Evolutionary conservation across 202 grass and related monocot genomes (phyloP).

Genomic region (Dendrocalamus latiflorus): DNA sequence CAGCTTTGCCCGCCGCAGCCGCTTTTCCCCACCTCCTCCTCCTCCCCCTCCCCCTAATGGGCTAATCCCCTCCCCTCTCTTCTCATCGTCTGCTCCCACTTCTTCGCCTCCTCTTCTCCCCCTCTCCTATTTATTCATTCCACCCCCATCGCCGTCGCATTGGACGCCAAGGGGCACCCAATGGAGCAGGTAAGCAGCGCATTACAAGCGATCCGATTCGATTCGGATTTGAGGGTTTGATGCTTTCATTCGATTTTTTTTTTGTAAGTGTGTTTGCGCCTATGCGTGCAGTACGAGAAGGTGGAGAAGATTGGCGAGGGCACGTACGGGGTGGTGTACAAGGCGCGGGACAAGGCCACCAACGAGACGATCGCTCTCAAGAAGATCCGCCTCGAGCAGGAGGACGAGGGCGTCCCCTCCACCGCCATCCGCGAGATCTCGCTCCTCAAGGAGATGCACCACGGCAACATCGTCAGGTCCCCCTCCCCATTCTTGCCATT

Average conservation of each 20-base stretch:
- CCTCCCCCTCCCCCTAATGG: too few relatives aligned
- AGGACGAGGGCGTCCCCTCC: slow-evolving; percentile 92
- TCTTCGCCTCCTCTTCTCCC: too few relatives aligned
- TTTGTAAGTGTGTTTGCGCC: neutral
- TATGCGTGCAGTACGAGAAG: slow-evolving; percentile 73
- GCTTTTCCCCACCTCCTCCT: slow-evolving; percentile 24
- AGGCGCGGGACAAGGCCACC: slow-evolving; percentile 59
- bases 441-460: slow-evolving; percentile 95
- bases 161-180: neutral
- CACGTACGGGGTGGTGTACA: slow-evolving; percentile 98
- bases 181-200: slow-evolving; percentile 58
- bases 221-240: neutral
- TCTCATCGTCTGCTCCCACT: neutral
- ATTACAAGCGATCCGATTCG: slow-evolving; percentile 20
- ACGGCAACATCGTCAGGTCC: slow-evolving; percentile 93
- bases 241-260: neutral
- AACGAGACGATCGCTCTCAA: slow-evolving; percentile 95
- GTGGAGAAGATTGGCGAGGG: slow-evolving; percentile 95
- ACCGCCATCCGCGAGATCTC: slow-evolving; percentile 97
- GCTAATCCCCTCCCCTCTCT: slow-evolving; percentile 17
- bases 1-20: slow-evolving; percentile 23
- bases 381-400: slow-evolving; percentile 97
- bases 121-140: too few relatives aligned
- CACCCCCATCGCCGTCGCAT: slow-evolving; percentile 31
- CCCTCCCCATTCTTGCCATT: slow-evolving; percentile 10